Evolutionary conservation across 768 basidiomycete species (phyloP).

Genomic region (Tulasnella sp.): DNA sequence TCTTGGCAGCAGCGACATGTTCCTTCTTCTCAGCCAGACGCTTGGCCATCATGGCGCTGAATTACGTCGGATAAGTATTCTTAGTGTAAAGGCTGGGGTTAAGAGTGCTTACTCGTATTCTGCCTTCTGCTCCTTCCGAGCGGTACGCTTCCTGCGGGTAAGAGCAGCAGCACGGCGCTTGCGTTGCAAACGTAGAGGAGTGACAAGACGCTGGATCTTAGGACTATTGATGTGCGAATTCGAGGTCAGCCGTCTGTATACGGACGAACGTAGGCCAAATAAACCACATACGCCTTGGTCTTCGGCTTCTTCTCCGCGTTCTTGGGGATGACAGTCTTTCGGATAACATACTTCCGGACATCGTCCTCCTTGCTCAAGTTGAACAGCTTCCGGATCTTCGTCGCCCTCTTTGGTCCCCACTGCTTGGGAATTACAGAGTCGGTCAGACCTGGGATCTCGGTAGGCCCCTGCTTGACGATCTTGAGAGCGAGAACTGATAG

Average conservation of each 20-base stretch:
- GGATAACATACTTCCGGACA: conserved; percentile 94
- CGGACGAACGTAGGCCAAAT: conserved; percentile 3
- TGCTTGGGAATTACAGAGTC: conserved; percentile 90
- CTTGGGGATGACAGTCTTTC: conserved; percentile 85
- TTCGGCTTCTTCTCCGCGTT: conserved; percentile 87
- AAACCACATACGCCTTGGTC: conserved; percentile 71
- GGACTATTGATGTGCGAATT: conserved; percentile 43
- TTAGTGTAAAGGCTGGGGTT: not conserved
- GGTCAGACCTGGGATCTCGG: conserved; percentile 84
- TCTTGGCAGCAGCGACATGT: conserved; percentile 59
- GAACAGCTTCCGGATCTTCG: conserved; percentile 96
- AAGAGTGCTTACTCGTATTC: conserved; percentile 71
- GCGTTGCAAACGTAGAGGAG: conserved; percentile 90
- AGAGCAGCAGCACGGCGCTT: conserved; percentile 85
- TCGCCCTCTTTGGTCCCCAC: conserved; percentile 93
- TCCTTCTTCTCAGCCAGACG: conserved; percentile 90
- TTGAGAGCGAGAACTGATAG: conserved; percentile 90
- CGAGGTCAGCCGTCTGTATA: not conserved
- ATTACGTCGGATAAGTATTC: conserved; percentile 10
- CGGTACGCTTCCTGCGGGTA: conserved; percentile 78
- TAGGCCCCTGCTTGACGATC: conserved; percentile 93
- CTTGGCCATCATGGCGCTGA: conserved; percentile 68
- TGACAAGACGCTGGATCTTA: conserved; percentile 95
- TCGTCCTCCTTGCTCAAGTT: conserved; percentile 97
- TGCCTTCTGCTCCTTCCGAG: conserved; percentile 89